Evolutionary conservation across 2,329 filamentous ascomycete species (phyloP).

Genomic region (Penicillium sp.): DNA sequence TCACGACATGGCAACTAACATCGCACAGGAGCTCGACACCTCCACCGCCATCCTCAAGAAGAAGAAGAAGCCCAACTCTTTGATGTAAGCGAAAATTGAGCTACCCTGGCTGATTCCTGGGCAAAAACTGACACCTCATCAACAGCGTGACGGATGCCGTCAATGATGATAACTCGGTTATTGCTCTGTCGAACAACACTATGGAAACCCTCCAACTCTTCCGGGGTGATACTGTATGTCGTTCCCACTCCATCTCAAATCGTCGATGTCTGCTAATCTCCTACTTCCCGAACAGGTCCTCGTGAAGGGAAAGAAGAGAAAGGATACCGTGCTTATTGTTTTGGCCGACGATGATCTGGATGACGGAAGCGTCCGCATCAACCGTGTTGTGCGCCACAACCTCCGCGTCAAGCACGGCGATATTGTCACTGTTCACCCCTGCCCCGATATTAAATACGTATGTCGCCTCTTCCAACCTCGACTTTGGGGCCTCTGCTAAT

Average conservation of each 20-base stretch:
- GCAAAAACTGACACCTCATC: slow-evolving; percentile 22
- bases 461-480: slow-evolving; percentile 42
- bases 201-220: slow-evolving; percentile 99
- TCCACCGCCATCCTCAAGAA: slow-evolving; percentile 98
- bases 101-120: background rate
- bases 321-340: slow-evolving; percentile 97
- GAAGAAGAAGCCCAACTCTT: slow-evolving; percentile 99
- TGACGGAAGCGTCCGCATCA: slow-evolving; percentile 94
- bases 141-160: slow-evolving; percentile 91
- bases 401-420: slow-evolving; percentile 98
- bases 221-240: slow-evolving; percentile 75
- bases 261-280: background rate
- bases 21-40: slow-evolving; percentile 74
- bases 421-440: slow-evolving; percentile 94
- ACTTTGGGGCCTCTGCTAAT: slow-evolving; percentile 20
- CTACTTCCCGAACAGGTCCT: slow-evolving; percentile 56
- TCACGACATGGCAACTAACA: slow-evolving; percentile 29
- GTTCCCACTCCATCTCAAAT: background rate
- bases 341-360: slow-evolving; percentile 96
- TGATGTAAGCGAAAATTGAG: slow-evolving; percentile 66
- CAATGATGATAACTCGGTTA: slow-evolving; percentile 99
- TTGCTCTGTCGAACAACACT: slow-evolving; percentile 95
- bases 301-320: slow-evolving; percentile 99
- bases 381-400: slow-evolving; percentile 98
- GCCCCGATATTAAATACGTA: slow-evolving; percentile 99